Percentiles rank a stretch among this genome's conserved stretches.
phyloP scores from a whole-genome alignment of 164 flowering plant genomes.

The Berberis thunbergii region DNA sequence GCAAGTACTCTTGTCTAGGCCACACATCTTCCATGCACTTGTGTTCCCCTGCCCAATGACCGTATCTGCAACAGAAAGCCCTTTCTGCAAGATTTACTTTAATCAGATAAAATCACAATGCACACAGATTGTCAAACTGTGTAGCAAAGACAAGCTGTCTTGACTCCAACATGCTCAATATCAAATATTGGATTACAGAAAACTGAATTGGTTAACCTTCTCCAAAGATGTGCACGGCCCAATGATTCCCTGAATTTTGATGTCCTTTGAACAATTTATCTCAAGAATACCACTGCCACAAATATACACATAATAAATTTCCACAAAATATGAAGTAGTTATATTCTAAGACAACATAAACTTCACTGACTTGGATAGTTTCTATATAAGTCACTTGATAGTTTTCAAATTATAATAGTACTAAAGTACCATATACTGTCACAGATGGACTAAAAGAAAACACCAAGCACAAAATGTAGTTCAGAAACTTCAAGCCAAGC shows the following conservation, averaged over 20 bases:
- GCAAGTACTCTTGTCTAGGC: constrained; percentile 85
- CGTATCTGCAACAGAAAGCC: constrained; percentile 75
- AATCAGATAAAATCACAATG: constrained; percentile 9
- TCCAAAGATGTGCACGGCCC: constrained; percentile 97
- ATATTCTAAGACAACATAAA: background rate
- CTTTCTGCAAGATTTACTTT: constrained; percentile 62
- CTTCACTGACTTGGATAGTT: no score
- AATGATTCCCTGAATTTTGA: constrained; percentile 87
- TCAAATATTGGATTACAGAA: background rate
- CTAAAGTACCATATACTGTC: no score
- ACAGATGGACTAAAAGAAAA: no score
- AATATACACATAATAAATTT: background rate
- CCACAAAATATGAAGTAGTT: background rate
- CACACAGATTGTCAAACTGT: no score
- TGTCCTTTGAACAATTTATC: constrained; percentile 84
- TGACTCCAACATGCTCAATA: background rate
- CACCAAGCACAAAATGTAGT: no score
- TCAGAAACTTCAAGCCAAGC: no score
- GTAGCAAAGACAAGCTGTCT: background rate
- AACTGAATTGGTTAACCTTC: constrained; percentile 41
- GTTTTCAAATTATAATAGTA: no score
- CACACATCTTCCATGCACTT: constrained; percentile 92
- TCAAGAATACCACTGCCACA: constrained; percentile 76
- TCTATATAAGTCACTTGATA: no score
- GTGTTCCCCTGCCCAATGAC: constrained; percentile 92